A percentile compares a stretch with the other conserved stretches of the same genome.
Evolutionary conservation across 306 rosid species (phyloP).

Genomic region (Quercus rubra): DNA sequence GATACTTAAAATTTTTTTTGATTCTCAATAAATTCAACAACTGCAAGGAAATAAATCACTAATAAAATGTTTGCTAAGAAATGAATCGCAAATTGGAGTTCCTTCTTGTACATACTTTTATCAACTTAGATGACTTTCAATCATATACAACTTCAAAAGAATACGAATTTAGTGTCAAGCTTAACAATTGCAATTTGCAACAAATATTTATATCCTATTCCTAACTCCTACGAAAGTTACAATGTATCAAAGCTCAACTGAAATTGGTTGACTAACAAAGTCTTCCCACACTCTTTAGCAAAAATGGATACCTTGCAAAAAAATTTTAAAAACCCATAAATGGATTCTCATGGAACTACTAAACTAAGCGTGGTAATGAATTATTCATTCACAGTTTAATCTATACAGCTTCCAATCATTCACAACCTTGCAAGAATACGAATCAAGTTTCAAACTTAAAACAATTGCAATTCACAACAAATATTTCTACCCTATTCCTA

Average conservation of each 20-base stretch:
- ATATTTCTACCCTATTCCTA: not conserved
- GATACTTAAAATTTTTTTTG: not conserved
- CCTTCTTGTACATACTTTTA: too few species aligned
- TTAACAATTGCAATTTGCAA: not conserved
- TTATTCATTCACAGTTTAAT: too few species aligned
- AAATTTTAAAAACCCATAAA: not conserved
- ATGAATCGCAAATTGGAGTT: too few species aligned
- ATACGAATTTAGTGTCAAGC: not conserved
- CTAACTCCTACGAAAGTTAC: not conserved
- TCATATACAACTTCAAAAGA: not conserved
- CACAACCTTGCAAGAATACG: not conserved
- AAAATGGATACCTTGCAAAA: too few species aligned
- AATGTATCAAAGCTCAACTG: slow-evolving; percentile 44
- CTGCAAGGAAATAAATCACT: too few species aligned
- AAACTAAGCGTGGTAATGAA: too few species aligned
- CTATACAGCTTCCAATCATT: too few species aligned
- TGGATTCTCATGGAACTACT: not conserved
- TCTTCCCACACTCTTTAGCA: slow-evolving; percentile 77
- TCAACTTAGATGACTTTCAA: too few species aligned
- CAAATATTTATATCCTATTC: not conserved
- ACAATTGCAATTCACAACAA: not conserved
- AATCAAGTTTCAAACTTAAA: not conserved
- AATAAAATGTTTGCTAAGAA: too few species aligned
- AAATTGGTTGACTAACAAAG: slow-evolving; percentile 77
- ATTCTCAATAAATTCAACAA: not conserved